Evolutionary conservation across 2,329 filamentous ascomycete species (phyloP), one percentile per base, ranked within the genome.

Genomic region (Aphanocladium album): DNA sequence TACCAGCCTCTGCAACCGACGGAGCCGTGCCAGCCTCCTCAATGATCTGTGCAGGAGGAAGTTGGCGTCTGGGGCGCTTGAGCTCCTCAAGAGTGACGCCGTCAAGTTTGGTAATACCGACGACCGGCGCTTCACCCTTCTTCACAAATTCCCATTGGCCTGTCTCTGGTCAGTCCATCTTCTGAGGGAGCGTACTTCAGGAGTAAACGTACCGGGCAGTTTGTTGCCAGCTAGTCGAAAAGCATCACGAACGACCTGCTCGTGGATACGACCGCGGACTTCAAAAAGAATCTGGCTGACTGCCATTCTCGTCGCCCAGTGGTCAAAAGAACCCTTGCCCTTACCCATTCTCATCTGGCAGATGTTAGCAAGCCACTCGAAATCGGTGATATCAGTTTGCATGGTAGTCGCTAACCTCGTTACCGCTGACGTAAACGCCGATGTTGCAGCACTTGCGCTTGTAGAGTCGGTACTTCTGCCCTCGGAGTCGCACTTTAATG

Each of bases 251-350:
- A 90, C 93, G 65, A 99, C 87, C 78, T 96, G 90, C 80, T 99
- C 95, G 83, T 99, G 95, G 65, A 98, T 72, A 68, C 92, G 85
- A 50, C 95, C 95, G 75, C 91, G 92, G 67, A 99, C 78, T 77
- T 99, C 95, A 67, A 99, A 96, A 21, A 97, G 80, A 53, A 99
- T 86, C 74, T 95, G 90, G 76, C 90, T 96, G 56, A 98, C 91
- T 9, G 91, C 87, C 67, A 98, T 87, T 75, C 93, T 87, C 23
- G 89, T 86, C 5, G 93, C 92, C 95, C 95, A 99, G 72, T 96
- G 91, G 73, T 99, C 95, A 72, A 99, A 98, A 64, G 88, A 90
- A 68, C 95, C 95, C 75, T 99, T 99, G 77, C 95, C 95, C 78
- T 98, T 99, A 74, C 95, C 95, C 96, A 99, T 99, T 84, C 95